Base-by-base conservation (phyloP, 306 rosid genomes). In the Delonix regia region DNA sequence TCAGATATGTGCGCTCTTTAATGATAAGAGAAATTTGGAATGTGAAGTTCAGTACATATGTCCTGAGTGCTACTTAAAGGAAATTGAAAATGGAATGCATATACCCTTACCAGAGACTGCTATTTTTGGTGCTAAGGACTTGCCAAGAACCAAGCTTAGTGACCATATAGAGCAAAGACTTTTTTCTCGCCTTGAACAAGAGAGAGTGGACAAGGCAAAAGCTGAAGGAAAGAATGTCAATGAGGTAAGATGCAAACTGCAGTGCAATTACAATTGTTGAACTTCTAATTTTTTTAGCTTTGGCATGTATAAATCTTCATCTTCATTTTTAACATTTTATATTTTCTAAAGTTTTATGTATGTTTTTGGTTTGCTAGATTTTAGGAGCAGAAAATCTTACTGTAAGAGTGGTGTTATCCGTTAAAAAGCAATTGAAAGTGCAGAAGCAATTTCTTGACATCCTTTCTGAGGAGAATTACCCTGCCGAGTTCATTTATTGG, bases 1-100 rank as follows among this genome's bases (percentile, higher is more conserved):
- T 88, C 91, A 87, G 57, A 69, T 88, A 73, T 92, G 97, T 77
- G 91, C 88, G 10, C 93, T 92, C 61, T 92, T 78, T 44, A 82
- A 88, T 53, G 56, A 22, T 22, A 75, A 81, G 52, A 85, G 52
- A 63, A 86, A 87, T 87, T 69, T 41, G 72, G 87, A 77, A 60
- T 45, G 67, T 61, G 57, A 66, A 25, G 85, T 64, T 15, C 85
- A 78, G 59, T 90, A 87, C 75, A 76, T 27, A 30, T 90, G 97
- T 77, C 90, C 88, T 52, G 25, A 14, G 45, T 89, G 94, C 81
- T 83, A 62, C 69, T 27, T 87, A 44, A 57, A 82, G 36, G 91
- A 85, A 63, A 76, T 76, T 21, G 79, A 84, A 82, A 80, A 56
- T 36, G 84, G 85, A 64, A 57, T 57, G 16, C 85, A 53, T 9